Evolutionary conservation across 352 stramenopile species (phyloP).

Genomic region (Pythium utonaiense): DNA sequence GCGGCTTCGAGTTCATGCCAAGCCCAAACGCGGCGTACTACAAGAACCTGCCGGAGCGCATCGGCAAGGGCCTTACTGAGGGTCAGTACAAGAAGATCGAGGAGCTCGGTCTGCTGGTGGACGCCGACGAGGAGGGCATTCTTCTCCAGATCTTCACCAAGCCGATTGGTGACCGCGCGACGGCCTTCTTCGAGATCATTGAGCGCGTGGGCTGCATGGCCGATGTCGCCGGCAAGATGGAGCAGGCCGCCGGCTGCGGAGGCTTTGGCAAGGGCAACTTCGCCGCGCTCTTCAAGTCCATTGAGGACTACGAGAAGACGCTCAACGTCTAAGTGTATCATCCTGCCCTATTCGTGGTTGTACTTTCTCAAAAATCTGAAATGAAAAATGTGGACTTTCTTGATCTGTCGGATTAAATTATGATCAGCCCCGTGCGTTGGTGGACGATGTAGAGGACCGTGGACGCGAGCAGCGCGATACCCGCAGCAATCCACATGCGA

Average conservation of each 20-base stretch:
- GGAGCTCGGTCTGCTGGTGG: constrained; percentile 90
- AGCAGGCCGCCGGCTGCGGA: constrained; percentile 77
- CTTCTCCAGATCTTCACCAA: constrained; percentile 93
- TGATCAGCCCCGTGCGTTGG: constrained; percentile 62
- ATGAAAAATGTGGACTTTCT: not conserved
- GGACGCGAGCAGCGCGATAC: constrained; percentile 50
- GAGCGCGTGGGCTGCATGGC: constrained; percentile 89
- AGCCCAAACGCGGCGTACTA: constrained; percentile 89
- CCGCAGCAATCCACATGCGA: constrained; percentile 73
- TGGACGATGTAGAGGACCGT: constrained; percentile 76
- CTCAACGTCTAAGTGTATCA: constrained; percentile 57
- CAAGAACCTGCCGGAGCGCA: constrained; percentile 74
- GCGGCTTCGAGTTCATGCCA: constrained; percentile 87
- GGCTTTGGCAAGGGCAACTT: constrained; percentile 94
- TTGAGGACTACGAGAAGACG: constrained; percentile 88
- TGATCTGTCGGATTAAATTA: constrained; percentile 36
- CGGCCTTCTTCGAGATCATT: constrained; percentile 92
- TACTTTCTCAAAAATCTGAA: not conserved
- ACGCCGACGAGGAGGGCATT: constrained; percentile 94
- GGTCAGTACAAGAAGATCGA: constrained; percentile 91
- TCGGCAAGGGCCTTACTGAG: constrained; percentile 73
- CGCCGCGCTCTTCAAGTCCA: constrained; percentile 90
- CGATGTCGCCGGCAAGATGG: constrained; percentile 60
- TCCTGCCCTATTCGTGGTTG: not conserved
- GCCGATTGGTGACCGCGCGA: constrained; percentile 80